Evolutionary conservation across 768 basidiomycete genomes (phyloP), one percentile per base, ranked within the genome.

Genomic region (Exsudoporus frostii): DNA sequence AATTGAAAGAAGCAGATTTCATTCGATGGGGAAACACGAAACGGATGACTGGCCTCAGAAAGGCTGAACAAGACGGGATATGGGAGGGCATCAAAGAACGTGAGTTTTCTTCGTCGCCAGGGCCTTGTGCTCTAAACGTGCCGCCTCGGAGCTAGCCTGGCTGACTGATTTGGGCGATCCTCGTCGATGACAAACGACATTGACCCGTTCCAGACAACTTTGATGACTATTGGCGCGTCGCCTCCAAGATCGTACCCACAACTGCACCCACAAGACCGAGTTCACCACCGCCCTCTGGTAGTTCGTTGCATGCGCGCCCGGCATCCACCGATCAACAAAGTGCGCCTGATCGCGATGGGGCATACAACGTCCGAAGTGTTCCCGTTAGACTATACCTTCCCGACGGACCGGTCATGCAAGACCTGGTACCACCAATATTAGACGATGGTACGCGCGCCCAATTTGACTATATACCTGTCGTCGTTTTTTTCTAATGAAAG

Each of bases 11-110:
- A 69, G 95, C 92, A 1, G 97, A 99, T 68, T 98, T 97, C 65
- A 85, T 97, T 43, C 80, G 96, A 43, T 98, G 94, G 93, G 92
- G 97, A 1, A 97, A 89, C 71, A 95, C 92, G 19, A 92, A 92
- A 65, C 82, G 93, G 33, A 92, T 98, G 75, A 98, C 93, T 1
- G 84, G 90, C 17, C 77, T 99, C 32, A 74, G 93, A 49, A 92
- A 94, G 69, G 84, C 81, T 24, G 96, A 98, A 65, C 91, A 98
- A 66, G 97, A 99, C 67, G 92, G 87, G 1, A 82, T 98, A 50
- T 99, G 97, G 97, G 93, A 97, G 62, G 94, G 94, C 8, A 88
- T 99, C 57, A 87, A 88, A 73, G 88, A 92, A 63, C 92, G 96
- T 98, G 66, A 73, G 93, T 74, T 13, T 41, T 52, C n/a, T 39